These are phyloP conservation scores for Dendrostoma leiphaemia DNA, from an alignment of 2,329 filamentous ascomycete species.

Conservation along the genomic window DNA sequence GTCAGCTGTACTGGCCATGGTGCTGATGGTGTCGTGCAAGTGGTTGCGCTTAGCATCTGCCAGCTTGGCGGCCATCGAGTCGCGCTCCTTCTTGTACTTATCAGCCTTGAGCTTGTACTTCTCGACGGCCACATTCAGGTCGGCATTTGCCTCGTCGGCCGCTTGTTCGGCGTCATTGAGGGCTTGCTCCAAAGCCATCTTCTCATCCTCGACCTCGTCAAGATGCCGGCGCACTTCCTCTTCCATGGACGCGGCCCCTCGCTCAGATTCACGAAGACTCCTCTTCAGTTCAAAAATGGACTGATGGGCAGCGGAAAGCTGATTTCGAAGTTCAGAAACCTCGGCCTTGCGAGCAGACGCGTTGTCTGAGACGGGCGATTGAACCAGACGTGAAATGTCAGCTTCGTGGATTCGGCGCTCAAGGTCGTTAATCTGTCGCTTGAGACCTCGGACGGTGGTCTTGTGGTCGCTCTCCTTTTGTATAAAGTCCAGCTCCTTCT, in stretches of 20 bases:
- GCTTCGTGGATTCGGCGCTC: slow-evolving; percentile 67
- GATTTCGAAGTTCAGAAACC: slow-evolving; percentile 55
- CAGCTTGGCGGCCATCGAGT: slow-evolving; percentile 33
- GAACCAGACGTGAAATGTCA: slow-evolving; percentile 49
- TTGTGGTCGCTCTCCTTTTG: slow-evolving; percentile 66
- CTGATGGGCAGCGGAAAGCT: slow-evolving; percentile 60
- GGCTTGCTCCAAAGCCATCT: slow-evolving; percentile 55
- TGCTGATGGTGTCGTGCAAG: slow-evolving; percentile 25
- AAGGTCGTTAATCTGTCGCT: slow-evolving; percentile 63
- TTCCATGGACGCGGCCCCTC: slow-evolving; percentile 37
- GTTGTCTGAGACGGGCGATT: slow-evolving; percentile 45
- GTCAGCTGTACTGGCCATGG: slow-evolving; percentile 23
- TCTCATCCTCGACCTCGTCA: slow-evolving; percentile 57
- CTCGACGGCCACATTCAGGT: slow-evolving; percentile 42
- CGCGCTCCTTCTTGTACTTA: slow-evolving; percentile 48
- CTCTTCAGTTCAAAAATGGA: slow-evolving; percentile 54
- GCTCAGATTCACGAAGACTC: slow-evolving; percentile 50
- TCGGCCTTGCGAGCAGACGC: slow-evolving; percentile 57
- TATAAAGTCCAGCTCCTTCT: slow-evolving; percentile 63
- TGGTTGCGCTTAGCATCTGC: slow-evolving; percentile 27
- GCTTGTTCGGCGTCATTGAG: slow-evolving; percentile 54
- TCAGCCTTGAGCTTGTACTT: slow-evolving; percentile 49
- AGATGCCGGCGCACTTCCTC: slow-evolving; percentile 54
- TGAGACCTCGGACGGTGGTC: slow-evolving; percentile 60
- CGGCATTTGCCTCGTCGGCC: slow-evolving; percentile 44